Percentiles rank a stretch among this genome's conserved stretches.
Conservation (phyloP, 1,139 yeast species). For the Geotrichum cucujoidarum region DNA sequence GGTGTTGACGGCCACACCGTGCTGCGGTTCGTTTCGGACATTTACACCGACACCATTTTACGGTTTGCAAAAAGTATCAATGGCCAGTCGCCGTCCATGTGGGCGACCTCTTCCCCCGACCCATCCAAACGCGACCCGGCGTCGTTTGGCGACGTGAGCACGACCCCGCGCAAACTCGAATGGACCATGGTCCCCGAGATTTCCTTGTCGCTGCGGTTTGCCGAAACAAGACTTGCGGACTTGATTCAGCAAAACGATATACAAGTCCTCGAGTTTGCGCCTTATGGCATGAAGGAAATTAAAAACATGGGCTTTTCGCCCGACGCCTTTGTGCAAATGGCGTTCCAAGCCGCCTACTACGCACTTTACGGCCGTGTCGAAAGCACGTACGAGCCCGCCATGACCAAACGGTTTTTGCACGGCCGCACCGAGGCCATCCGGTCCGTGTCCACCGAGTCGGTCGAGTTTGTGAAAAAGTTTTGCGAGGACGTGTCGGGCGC, state of each 20-base stretch:
- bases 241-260: conserved; percentile 87
- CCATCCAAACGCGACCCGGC: conserved; percentile 42
- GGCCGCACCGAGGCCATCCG: conserved; percentile 92
- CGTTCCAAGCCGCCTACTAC: conserved; percentile 88
- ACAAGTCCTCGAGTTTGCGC: conserved; percentile 68
- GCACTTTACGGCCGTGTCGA: conserved; percentile 90
- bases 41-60: conserved; percentile 83
- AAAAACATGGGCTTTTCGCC: conserved; percentile 87
- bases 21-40: conserved; percentile 78
- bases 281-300: conserved; percentile 71
- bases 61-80: conserved; percentile 83
- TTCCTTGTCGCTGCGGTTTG: conserved; percentile 76
- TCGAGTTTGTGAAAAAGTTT: conserved; percentile 76
- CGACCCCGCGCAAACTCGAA: conserved; percentile 78
- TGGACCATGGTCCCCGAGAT: conserved; percentile 81
- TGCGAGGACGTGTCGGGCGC: conserved; percentile 63
- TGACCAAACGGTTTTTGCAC: conserved; percentile 82
- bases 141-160: conserved; percentile 40
- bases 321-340: conserved; percentile 92
- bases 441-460: conserved; percentile 75
- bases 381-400: conserved; percentile 92
- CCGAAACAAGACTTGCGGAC: conserved; percentile 84
- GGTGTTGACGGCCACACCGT: conserved; percentile 97
- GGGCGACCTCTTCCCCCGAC: conserved; percentile 53
- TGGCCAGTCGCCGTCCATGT: conserved; percentile 71